Percentiles rank a stretch among this genome's conserved stretches.
Evolutionary conservation across 1,284 basidiomycete species (phyloP).

Genomic region (Trametes pubescens): DNA sequence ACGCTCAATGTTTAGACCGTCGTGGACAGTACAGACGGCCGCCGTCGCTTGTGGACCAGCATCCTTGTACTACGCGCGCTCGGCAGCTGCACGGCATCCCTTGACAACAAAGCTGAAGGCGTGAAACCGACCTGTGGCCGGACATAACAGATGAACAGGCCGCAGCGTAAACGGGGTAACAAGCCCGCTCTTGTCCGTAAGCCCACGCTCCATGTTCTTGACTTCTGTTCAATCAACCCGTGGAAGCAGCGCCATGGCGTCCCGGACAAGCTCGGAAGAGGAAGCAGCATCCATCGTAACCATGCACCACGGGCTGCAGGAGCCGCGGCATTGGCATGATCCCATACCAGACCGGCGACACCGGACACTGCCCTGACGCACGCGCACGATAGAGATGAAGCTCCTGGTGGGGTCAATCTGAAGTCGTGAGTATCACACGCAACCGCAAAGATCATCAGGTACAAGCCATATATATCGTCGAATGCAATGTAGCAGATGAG

Average conservation of each 20-base stretch:
- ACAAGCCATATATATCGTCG: neutral
- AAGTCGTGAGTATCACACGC: neutral
- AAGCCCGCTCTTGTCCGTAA: neutral
- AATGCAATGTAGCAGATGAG: neutral
- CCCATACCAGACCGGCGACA: neutral
- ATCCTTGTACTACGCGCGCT: neutral
- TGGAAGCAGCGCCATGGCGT: neutral
- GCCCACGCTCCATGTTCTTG: neutral
- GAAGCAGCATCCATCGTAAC: neutral
- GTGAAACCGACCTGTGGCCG: neutral
- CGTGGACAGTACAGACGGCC: neutral
- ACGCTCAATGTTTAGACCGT: neutral
- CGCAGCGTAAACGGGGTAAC: neutral
- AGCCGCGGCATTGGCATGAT: neutral
- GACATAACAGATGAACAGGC: neutral
- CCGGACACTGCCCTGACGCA: neutral
- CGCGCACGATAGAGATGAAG: neutral
- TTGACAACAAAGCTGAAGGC: neutral
- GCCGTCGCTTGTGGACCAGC: neutral
- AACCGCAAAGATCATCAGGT: conserved; percentile 1
- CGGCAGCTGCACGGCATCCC: neutral
- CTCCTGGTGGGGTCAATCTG: no score
- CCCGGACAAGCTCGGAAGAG: neutral
- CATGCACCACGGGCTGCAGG: neutral
- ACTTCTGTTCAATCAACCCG: neutral